A percentile compares a stretch with the other conserved stretches of the same genome.
phyloP scores from a whole-genome alignment of 2,329 filamentous ascomycete genomes.

The Coniella vitis region DNA sequence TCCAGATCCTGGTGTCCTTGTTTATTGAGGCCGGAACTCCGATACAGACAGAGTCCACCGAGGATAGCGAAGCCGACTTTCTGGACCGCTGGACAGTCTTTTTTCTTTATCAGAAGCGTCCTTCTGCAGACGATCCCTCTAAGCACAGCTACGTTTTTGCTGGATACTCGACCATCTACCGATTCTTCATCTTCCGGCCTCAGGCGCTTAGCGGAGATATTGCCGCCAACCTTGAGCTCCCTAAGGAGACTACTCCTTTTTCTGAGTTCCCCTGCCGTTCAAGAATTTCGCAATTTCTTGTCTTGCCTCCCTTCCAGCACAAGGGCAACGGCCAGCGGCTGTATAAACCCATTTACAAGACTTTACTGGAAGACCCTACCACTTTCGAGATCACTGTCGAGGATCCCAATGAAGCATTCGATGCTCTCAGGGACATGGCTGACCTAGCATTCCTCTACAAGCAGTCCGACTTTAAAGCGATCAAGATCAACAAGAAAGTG shows the following conservation, averaged over 20 bases:
- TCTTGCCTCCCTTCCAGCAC: constrained; percentile 80
- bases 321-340: constrained; percentile 72
- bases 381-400: constrained; percentile 86
- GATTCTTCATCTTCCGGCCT: constrained; percentile 63
- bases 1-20: constrained; percentile 76
- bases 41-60: constrained; percentile 38
- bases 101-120: constrained; percentile 67
- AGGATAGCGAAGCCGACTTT: constrained; percentile 59
- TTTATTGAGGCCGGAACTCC: constrained; percentile 91
- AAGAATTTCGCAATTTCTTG: constrained; percentile 87
- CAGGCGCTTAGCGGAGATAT: constrained; percentile 29
- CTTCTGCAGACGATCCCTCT: constrained; percentile 30
- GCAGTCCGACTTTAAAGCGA: constrained; percentile 47
- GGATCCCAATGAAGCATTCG: constrained; percentile 83
- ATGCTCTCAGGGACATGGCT: constrained; percentile 69
- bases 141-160: constrained; percentile 69
- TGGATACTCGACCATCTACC: constrained; percentile 86
- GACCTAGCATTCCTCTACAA: constrained; percentile 61
- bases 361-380: constrained; percentile 59
- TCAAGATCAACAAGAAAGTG: constrained; percentile 44
- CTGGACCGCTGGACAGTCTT: constrained; percentile 87
- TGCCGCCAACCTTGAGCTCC: constrained; percentile 31
- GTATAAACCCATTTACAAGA: constrained; percentile 71
- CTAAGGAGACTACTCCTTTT: constrained; percentile 31
- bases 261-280: constrained; percentile 66